Base-by-base conservation (phyloP, 163 green algal species). In the Trebouxiophyceae sp. region DNA sequence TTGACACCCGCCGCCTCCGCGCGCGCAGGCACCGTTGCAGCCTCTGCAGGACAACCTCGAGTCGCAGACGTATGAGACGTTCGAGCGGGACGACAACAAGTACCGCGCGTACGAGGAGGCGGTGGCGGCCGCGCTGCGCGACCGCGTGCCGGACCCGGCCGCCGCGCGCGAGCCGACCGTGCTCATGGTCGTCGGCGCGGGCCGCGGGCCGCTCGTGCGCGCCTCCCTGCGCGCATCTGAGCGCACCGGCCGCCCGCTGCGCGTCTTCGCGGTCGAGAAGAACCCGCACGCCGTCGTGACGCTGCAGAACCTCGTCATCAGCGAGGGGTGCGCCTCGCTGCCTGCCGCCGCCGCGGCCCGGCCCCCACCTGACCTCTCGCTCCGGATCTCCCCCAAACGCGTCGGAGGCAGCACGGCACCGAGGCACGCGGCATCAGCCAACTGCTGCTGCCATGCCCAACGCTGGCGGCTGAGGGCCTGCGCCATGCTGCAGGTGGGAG, bases 21-120 rank as follows among this genome's bases (percentile, higher is more conserved):
- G n/a, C n/a, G n/a, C 55, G 64, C 81, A 96, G 79, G 82, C 82
- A 0, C 93, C 93, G 19, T 78, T 98, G 69, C 93, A 98, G 82
- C 93, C 93, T 26, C 81, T 98, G 33, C 87, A 95, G 76, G 92
- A 99, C 78, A 96, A 99, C 76, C 77, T 99, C 32, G 93, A 99
- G 77, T 86, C 71, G 27, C 75, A 85, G 57, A 98, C 93, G 12
- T 99, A 99, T 67, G 93, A 98, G 76, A 93, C 87, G 5, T 99
- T 99, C 81, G 93, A 99, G 74, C 77, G 77, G 65, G 93, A 99
- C 77, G 69, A 65, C 26, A 87, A 67, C 32, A 98, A 98, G 82
- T 99, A 99, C 83, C 68, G 45, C n/a, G 72, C 67, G 26, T 98
- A 97, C 72, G 80, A 92, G 68, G 68, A 88, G 58, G 90, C 90